Percentiles rank a stretch among this genome's conserved stretches.
These are phyloP conservation scores for Phytopythium oedochilum DNA, from an alignment of 352 stramenopile species.

Conservation along the genomic window DNA sequence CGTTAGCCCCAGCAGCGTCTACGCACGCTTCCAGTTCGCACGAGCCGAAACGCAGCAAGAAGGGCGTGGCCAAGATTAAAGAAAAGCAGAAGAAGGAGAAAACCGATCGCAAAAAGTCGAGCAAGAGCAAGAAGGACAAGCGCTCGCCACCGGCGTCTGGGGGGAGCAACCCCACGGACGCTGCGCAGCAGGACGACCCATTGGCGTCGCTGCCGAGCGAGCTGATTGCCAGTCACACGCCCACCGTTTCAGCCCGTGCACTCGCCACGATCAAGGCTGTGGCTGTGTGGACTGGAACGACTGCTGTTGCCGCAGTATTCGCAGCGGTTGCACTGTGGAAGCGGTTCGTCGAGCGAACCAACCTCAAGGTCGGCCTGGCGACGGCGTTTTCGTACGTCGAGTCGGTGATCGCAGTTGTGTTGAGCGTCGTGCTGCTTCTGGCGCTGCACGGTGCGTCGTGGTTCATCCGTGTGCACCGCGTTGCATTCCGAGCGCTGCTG, in stretches of 20 bases:
- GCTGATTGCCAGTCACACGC: not conserved
- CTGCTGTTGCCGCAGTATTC: not conserved
- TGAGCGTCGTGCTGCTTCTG: conserved; percentile 63
- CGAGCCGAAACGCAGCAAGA: conserved; percentile 19
- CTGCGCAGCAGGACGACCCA: conserved; percentile 6
- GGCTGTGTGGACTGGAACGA: not conserved
- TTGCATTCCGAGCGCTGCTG: conserved; percentile 77
- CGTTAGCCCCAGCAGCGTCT: not conserved
- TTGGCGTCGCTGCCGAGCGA: conserved; percentile 12
- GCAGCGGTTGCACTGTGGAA: not conserved
- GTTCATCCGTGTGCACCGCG: conserved; percentile 75
- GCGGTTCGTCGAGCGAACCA: conserved; percentile 12
- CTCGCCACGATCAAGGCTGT: not conserved
- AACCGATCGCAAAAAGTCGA: conserved; percentile 41
- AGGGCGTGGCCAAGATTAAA: conserved; percentile 27
- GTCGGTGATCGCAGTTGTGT: conserved; percentile 56
- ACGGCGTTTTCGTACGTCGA: conserved; percentile 52
- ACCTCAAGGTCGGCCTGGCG: conserved; percentile 37
- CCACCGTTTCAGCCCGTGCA: not conserved
- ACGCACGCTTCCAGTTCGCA: not conserved
- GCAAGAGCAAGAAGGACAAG: conserved; percentile 58
- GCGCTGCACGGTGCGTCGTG: conserved; percentile 67
- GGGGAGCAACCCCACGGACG: not conserved
- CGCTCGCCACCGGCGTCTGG: conserved; percentile 23
- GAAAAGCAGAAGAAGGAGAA: conserved; percentile 64